Evolutionary conservation across 202 grass and related monocot genomes (phyloP).

Genomic region (Cymbopogon flexuosus): DNA sequence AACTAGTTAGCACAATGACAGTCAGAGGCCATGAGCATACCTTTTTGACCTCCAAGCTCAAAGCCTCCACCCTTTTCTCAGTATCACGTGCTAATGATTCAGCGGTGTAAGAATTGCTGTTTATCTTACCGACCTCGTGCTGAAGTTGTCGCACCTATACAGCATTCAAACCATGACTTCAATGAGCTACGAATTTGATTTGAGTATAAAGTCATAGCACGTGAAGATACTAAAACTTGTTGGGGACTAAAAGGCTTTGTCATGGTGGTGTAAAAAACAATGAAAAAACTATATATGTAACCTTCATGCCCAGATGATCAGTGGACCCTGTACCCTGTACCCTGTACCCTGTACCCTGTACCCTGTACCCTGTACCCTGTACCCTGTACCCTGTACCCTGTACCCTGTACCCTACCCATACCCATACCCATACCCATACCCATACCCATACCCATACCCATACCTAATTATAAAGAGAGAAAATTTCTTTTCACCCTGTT

Average conservation of each 20-base stretch:
- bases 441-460: no score
- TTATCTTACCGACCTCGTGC: conserved; percentile 43
- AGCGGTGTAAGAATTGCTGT: conserved; percentile 29
- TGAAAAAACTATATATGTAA: neutral
- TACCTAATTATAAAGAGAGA: no score
- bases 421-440: no score
- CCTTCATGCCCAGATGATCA: neutral
- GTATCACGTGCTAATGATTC: conserved; percentile 44
- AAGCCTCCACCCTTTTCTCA: conserved; percentile 52
- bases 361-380: no score
- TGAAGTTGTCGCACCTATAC: conserved; percentile 40
- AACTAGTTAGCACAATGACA: neutral
- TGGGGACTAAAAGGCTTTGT: neutral
- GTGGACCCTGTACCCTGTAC: no score
- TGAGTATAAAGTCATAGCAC: conserved; percentile 3
- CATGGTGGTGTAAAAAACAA: neutral
- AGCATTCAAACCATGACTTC: conserved; percentile 18
- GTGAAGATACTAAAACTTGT: neutral
- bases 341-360: no score
- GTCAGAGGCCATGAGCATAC: conserved; percentile 13
- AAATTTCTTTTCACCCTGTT: no score
- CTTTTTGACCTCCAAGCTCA: conserved; percentile 54
- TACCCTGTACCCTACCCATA: no score
- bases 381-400: no score
- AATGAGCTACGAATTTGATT: conserved; percentile 18